Evolutionary conservation across 495 filamentous ascomycete species (phyloP), one percentile per base, ranked within the genome.

Genomic region (Podospora appendiculata): DNA sequence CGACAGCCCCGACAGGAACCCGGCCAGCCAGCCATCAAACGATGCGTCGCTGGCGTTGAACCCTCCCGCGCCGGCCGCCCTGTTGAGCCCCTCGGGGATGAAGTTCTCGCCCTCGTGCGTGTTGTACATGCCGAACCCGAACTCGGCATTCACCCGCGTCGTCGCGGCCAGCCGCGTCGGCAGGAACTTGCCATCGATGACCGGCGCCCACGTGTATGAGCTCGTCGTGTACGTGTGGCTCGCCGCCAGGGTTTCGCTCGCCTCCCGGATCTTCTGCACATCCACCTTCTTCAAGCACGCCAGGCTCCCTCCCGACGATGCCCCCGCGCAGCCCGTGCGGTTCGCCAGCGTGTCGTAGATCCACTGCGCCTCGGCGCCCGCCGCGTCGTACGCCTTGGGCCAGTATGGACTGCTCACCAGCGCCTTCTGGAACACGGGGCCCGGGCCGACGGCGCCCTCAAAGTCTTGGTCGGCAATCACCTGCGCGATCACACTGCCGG

Each of bases 331-430:
- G 3, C 75, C 75, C 0, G 73, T 77, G 10, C 73, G 54, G 40
- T 69, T 66, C 1, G 63, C 70, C 11, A 79, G 48, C 12, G 68
- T 61, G 45, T 69, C 57, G 53, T 79, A 81, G 1, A 80, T 69
- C 13, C 52, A 71, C 52, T 82, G 73, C 3, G 77, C 68, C 52
- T 80, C 67, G 6, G 71, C 66, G 3, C 62, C 61, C 44, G 80
- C 67, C 55, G 76, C 77, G 5, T 54, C 50, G 59, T 83, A 82
- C 12, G 76, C 80, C 57, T 77, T 80, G 0, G 78, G 78, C 81
- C 80, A 84, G 59, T 80, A 85, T 0, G 81, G 82, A 3, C 73
- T 78, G 51, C 74, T 79, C 6, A 77, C 77, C n/a, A 84, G 70
- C 0, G 80, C 82, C 55, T 78, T 78, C 11, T 52, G 58, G 57